These are phyloP conservation scores for Puccinellia tenuiflora DNA, from an alignment of 176 grass and related monocot species.

Conservation along the genomic window DNA sequence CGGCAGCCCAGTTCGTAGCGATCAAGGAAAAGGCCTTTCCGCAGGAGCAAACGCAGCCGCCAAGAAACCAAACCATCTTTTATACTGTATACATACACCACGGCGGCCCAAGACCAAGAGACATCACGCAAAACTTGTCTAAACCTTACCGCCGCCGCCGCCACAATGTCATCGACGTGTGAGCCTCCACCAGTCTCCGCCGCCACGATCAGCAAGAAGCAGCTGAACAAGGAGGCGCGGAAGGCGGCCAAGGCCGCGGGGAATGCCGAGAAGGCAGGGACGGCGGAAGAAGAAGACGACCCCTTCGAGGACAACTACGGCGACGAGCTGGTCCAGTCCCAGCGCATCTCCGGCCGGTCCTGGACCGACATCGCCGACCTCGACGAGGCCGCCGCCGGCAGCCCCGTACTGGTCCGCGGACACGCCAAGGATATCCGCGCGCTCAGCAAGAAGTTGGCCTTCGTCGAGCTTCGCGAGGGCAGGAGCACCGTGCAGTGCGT, in stretches of 20 bases:
- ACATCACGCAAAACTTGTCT: too few relatives aligned
- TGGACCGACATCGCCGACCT: slow-evolving; percentile 50
- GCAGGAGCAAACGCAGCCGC: too few relatives aligned
- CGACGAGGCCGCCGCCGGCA: slow-evolving; percentile 9
- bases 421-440: slow-evolving; percentile 39
- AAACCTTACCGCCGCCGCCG: too few relatives aligned
- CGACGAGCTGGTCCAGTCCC: slow-evolving; percentile 66
- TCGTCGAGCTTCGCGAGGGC: slow-evolving; percentile 55
- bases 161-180: slow-evolving; percentile 2
- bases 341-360: slow-evolving; percentile 41
- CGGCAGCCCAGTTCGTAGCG: too few relatives aligned
- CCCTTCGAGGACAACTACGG: slow-evolving; percentile 28
- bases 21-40: too few relatives aligned
- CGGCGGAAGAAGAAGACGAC: too few relatives aligned
- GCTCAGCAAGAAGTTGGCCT: slow-evolving; percentile 79
- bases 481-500: slow-evolving; percentile 81
- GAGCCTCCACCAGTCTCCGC: neutral
- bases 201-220: slow-evolving; percentile 36
- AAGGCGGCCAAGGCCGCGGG: slow-evolving; percentile 49
- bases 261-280: too few relatives aligned
- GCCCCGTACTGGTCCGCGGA: slow-evolving; percentile 57
- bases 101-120: too few relatives aligned
- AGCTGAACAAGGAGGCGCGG: slow-evolving; percentile 53
- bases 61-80: too few relatives aligned
- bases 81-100: too few relatives aligned